Percentiles rank a stretch among this genome's conserved stretches.
These are phyloP conservation scores for Amanita muscaria DNA, from an alignment of 768 basidiomycete genomes.

Conservation along the genomic window DNA sequence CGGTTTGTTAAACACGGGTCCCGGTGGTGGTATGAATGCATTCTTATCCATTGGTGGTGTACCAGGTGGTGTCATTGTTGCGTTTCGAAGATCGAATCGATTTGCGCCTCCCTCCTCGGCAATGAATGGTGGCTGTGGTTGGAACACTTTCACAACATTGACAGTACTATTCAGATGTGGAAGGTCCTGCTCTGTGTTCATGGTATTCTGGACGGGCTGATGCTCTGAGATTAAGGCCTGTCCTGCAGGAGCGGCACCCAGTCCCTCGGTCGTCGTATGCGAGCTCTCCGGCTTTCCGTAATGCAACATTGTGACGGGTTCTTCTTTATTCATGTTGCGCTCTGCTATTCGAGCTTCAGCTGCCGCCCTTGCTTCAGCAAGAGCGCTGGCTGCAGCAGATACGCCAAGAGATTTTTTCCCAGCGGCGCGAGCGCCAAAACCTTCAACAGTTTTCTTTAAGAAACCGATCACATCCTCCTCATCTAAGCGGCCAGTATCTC, in stretches of 20 bases:
- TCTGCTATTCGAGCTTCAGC: constrained; percentile 67
- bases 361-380: constrained; percentile 59
- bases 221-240: neutral
- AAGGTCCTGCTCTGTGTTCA: too few species aligned
- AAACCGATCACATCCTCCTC: constrained; percentile 48
- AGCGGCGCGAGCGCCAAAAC: constrained; percentile 46
- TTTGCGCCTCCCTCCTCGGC: too few species aligned
- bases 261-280: neutral
- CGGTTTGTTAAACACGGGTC: constrained; percentile 54
- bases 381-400: constrained; percentile 41
- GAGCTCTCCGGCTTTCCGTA: neutral
- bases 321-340: constrained; percentile 43
- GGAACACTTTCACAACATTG: too few species aligned
- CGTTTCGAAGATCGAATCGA: constrained; percentile 25
- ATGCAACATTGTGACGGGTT: constrained; percentile 17
- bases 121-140: neutral
- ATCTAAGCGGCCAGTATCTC: neutral
- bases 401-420: constrained; percentile 61
- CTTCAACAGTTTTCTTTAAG: constrained; percentile 67
- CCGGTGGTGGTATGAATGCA: constrained; percentile 26
- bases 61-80: constrained; percentile 48
- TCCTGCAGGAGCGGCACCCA: neutral
- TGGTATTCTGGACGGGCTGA: neutral
- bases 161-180: too few species aligned
- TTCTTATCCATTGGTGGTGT: constrained; percentile 39